phyloP scores from a whole-genome alignment of 139 green algal genomes.

The Dunaliella primolecta region DNA sequence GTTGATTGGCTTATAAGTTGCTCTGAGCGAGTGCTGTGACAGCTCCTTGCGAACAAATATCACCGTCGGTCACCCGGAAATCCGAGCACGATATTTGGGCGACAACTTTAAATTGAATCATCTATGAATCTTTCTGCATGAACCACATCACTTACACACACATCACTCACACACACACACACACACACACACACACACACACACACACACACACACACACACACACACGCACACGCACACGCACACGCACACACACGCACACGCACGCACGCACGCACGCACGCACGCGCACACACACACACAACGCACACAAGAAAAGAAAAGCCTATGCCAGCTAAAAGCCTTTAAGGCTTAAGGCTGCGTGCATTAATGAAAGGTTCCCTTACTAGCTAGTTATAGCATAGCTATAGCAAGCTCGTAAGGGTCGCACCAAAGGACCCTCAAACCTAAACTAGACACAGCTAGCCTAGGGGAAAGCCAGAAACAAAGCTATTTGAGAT shows the following conservation, averaged over 20 bases:
- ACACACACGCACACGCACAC: neutral
- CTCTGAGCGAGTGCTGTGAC: neutral
- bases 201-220: neutral
- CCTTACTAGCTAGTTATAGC: too few relatives aligned
- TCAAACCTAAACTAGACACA: too few relatives aligned
- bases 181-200: neutral
- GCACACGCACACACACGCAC: neutral
- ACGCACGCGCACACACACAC: too few relatives aligned
- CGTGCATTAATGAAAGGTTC: too few relatives aligned
- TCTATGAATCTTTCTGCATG: neutral
- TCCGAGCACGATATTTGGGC: neutral
- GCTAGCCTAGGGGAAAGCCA: too few relatives aligned
- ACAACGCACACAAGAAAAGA: too few relatives aligned
- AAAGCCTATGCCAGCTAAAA: too few relatives aligned
- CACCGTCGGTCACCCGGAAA: neutral
- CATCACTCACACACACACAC: neutral
- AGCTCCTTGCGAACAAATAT: neutral
- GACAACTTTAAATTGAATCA: neutral
- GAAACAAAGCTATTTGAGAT: too few relatives aligned
- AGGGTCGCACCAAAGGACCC: too few relatives aligned
- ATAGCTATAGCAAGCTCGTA: too few relatives aligned
- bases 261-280: neutral
- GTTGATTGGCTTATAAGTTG: too few relatives aligned
- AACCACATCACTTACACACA: neutral
- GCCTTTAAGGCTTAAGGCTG: too few relatives aligned